Base-by-base conservation (phyloP, 306 rosid species). In the Abrus precatorius region DNA sequence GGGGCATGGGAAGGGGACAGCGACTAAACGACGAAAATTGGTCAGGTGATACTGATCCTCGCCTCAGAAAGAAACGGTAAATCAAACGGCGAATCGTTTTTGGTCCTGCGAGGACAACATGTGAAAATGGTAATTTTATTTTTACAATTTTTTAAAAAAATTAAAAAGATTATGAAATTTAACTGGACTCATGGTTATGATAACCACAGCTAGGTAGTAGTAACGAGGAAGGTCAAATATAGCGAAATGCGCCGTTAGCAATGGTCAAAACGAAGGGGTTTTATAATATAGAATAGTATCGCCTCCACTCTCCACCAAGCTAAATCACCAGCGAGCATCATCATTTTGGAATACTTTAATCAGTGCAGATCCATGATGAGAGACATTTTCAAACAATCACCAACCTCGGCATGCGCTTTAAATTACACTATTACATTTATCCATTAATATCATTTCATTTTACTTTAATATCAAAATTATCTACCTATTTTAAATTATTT, bases 371-470 rank as follows among this genome's bases (percentile, higher is more conserved):
- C 72, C 75, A 89, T 88, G 82, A 88, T 85, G 87, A 79, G 80
- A 36, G 60, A 71, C 76, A 83, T 82, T 36, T 85, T 76, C 88
- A 69, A 78, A 85, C 85, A 68, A 73, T 83, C 83, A 71, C 72
- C 87, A 69, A 74, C 73, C 82, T 63, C n/a, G 41, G 90, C 97
- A 87, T 83, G 97, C 92, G 84, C 81, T 33, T 80, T 84, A n/a
- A 80, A 74, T 44, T 44, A 13, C 32, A 20, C 3, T 52, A 9
- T 66, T 27, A 5, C 55, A 67, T 67, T 55, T 28, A 28, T 66
- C 69, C 29, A 38, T 63, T 40, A 9, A 20, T 66, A 66, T 67
- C 8, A 27, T 5, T 3, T 64, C 11, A n/a, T 63, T 13, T 7
- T 9, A 32, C 32, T 62, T 33, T 32, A 6, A 60, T 32, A 5